Evolutionary conservation across 2,329 filamentous ascomycete genomes (phyloP).

Genomic region (Clonostachys solani): DNA sequence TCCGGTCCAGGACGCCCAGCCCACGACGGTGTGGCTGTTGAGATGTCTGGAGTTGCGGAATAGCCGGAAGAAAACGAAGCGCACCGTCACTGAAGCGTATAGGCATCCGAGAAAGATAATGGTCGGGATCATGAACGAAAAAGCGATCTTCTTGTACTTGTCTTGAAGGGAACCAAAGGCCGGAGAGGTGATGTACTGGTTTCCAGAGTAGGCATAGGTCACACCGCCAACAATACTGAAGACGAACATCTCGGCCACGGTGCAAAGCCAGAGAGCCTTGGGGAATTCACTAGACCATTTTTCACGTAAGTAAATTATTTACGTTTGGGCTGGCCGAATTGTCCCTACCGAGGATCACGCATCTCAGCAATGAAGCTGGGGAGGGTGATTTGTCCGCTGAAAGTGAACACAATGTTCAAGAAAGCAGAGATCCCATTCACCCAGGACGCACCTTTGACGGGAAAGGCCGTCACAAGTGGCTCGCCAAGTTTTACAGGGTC

Average conservation of each 20-base stretch:
- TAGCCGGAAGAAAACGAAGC: constrained; percentile 88
- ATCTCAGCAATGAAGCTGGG: constrained; percentile 96
- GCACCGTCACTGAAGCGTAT: constrained; percentile 84
- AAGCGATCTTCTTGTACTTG: constrained; percentile 81
- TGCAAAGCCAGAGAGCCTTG: constrained; percentile 88
- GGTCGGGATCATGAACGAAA: constrained; percentile 94
- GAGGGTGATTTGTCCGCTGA: constrained; percentile 91
- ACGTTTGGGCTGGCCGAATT: background rate
- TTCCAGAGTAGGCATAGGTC: constrained; percentile 84
- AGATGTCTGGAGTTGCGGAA: constrained; percentile 79
- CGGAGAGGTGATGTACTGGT: constrained; percentile 81
- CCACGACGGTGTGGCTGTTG: constrained; percentile 72
- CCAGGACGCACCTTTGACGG: constrained; percentile 71
- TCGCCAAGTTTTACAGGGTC: constrained; percentile 48
- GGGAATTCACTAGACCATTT: constrained; percentile 65
- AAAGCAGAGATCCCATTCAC: constrained; percentile 82
- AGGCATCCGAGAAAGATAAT: constrained; percentile 88
- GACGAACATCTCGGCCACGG: constrained; percentile 80
- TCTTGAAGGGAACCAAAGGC: constrained; percentile 82
- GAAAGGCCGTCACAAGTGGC: constrained; percentile 65
- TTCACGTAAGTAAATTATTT: constrained; percentile 1
- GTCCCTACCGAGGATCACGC: constrained; percentile 51
- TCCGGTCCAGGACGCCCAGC: constrained; percentile 73
- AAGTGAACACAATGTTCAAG: constrained; percentile 93
- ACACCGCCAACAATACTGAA: constrained; percentile 80